Percentiles rank a stretch among this genome's conserved stretches.
Conservation (phyloP, 192 early-diverging fungal species). For the Jimgerdemannia lactiflua region DNA sequence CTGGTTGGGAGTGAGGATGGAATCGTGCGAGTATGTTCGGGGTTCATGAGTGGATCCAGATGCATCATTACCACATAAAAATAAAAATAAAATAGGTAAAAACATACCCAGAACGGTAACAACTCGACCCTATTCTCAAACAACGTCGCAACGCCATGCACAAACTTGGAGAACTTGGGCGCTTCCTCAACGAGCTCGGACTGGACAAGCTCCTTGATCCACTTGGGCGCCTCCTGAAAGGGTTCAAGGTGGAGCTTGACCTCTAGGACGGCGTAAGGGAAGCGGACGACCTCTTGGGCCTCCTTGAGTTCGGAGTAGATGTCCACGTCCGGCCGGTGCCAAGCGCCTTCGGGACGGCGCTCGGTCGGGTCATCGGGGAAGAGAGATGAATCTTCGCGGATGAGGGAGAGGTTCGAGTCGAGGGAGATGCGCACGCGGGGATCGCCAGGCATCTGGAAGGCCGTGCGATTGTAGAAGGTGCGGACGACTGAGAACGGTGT, state of each 20-base stretch:
- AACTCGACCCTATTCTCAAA: slow-evolving; percentile 59
- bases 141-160: slow-evolving; percentile 76
- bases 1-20: neutral
- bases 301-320: slow-evolving; percentile 67
- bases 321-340: slow-evolving; percentile 87
- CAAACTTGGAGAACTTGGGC: slow-evolving; percentile 86
- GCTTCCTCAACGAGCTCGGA: slow-evolving; percentile 77
- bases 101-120: slow-evolving; percentile 58
- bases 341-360: slow-evolving; percentile 76
- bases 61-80: neutral
- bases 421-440: slow-evolving; percentile 89
- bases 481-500: slow-evolving; percentile 56
- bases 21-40: neutral
- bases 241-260: slow-evolving; percentile 75
- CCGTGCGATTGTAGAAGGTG: slow-evolving; percentile 96
- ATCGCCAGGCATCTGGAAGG: slow-evolving; percentile 98
- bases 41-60: too few relatives aligned
- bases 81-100: neutral
- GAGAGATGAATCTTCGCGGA: slow-evolving; percentile 85
- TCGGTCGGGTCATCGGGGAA: slow-evolving; percentile 48
- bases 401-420: slow-evolving; percentile 94
- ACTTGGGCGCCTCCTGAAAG: slow-evolving; percentile 65
- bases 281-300: slow-evolving; percentile 64
- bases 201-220: slow-evolving; percentile 74
- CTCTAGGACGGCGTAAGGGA: slow-evolving; percentile 96